These are phyloP conservation scores for Saksenaea vasiformis DNA, from an alignment of 371 early-diverging fungal genomes.

Conservation along the genomic window DNA sequence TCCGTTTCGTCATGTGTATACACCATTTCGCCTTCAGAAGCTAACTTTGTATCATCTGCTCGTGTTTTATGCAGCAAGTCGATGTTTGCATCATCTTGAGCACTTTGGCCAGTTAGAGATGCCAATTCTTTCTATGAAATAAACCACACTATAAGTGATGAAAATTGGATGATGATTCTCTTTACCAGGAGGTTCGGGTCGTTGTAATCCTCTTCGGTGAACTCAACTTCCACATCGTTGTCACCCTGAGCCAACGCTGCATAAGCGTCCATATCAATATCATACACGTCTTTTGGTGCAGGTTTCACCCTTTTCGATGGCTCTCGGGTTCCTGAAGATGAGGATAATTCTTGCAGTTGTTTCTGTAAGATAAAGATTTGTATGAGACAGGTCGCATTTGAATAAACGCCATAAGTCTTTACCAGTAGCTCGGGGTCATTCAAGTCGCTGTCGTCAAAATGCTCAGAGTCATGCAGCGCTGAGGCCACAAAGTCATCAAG, in stretches of 20 bases:
- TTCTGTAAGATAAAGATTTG: constrained; percentile 18
- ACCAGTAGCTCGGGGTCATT: constrained; percentile 55
- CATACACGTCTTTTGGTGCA: constrained; percentile 6
- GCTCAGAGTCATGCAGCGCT: constrained; percentile 20
- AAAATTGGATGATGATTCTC: neutral
- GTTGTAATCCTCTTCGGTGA: constrained; percentile 40
- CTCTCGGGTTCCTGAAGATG: constrained; percentile 6
- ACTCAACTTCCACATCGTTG: constrained; percentile 40
- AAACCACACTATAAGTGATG: neutral
- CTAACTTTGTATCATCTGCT: neutral
- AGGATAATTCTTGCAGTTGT: constrained; percentile 39
- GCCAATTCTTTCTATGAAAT: neutral
- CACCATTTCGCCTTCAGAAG: neutral
- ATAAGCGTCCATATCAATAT: constrained; percentile 43
- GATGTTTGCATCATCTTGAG: neutral
- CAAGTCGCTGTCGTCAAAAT: constrained; percentile 32
- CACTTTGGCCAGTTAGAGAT: neutral
- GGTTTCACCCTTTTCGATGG: neutral
- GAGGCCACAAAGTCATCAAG: constrained; percentile 16
- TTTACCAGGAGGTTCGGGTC: constrained; percentile 47
- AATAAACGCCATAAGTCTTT: neutral
- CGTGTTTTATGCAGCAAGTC: neutral
- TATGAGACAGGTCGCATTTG: neutral
- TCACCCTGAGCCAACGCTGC: constrained; percentile 35
- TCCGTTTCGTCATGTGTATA: neutral